These are phyloP conservation scores for Mucor racemosus DNA, from an alignment of 371 early-diverging fungal genomes.

Conservation along the genomic window DNA sequence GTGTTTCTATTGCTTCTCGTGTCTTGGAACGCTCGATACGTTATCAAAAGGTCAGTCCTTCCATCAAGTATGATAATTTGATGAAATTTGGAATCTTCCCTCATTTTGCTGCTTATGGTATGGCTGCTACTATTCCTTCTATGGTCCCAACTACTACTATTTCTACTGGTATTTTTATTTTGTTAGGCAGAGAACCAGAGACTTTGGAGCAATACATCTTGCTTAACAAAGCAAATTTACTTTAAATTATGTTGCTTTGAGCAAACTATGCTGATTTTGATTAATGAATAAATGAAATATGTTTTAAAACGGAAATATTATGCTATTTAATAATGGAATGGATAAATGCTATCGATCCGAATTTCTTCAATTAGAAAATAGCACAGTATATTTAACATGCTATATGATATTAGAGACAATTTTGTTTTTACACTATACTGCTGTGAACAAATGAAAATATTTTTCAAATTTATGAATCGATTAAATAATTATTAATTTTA, in stretches of 20 bases:
- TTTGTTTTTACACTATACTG: too few species aligned
- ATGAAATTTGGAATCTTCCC: neutral
- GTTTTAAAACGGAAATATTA: too few species aligned
- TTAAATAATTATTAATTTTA: neutral
- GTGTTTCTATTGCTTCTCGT: constrained; percentile 6
- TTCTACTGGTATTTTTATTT: neutral
- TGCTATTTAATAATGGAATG: too few species aligned
- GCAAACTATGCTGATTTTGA: too few species aligned
- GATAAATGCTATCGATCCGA: too few species aligned
- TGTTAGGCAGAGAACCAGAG: constrained; percentile 1
- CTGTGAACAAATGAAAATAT: too few species aligned
- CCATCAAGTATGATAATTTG: neutral
- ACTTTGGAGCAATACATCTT: neutral
- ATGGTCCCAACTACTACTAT: neutral
- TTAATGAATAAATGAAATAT: too few species aligned
- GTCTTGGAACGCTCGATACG: constrained; percentile 17
- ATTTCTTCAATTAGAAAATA: too few species aligned
- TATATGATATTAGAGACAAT: too few species aligned
- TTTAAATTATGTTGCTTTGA: neutral
- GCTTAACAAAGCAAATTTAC: neutral
- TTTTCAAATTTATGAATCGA: too few species aligned
- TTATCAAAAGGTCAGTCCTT: constrained; percentile 7
- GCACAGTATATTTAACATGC: too few species aligned
- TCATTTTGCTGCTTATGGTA: neutral
- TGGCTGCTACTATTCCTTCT: neutral